Evolutionary conservation across 2,329 filamentous ascomycete genomes (phyloP).

Genomic region (Xylaria polymorpha): DNA sequence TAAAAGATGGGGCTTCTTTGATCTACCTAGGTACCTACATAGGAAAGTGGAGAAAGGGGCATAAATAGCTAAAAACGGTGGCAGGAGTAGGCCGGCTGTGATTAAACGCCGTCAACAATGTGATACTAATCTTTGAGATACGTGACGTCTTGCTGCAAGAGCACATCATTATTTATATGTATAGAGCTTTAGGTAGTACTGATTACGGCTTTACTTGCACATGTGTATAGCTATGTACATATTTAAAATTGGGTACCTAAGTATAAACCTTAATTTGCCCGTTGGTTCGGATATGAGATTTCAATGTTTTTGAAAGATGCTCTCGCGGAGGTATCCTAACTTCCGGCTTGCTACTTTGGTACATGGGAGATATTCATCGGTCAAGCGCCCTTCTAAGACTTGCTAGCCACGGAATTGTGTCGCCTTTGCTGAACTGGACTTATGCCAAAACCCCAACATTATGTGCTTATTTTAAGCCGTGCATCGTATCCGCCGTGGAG

Average conservation of each 20-base stretch:
- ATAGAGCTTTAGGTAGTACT: neutral
- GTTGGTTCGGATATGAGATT: neutral
- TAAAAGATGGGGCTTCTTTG: too few species aligned
- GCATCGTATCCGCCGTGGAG: slow-evolving; percentile 30
- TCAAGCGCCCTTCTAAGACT: neutral
- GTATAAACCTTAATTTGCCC: neutral
- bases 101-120: neutral
- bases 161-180: neutral
- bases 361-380: neutral
- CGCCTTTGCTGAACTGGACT: neutral
- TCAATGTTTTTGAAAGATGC: neutral
- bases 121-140: slow-evolving; percentile 3
- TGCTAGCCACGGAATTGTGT: slow-evolving; percentile 2
- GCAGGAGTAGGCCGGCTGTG: too few species aligned
- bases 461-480: slow-evolving; percentile 9
- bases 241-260: neutral
- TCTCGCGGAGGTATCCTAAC: neutral
- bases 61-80: too few species aligned
- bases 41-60: too few species aligned
- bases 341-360: neutral
- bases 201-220: neutral
- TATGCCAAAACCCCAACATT: neutral
- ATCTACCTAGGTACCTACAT: too few species aligned
- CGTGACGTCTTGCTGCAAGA: neutral
- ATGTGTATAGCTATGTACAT: too few species aligned